A percentile compares a stretch with the other conserved stretches of the same genome.
phyloP scores from a whole-genome alignment of 768 basidiomycete genomes.

The Termitomyces sp. region DNA sequence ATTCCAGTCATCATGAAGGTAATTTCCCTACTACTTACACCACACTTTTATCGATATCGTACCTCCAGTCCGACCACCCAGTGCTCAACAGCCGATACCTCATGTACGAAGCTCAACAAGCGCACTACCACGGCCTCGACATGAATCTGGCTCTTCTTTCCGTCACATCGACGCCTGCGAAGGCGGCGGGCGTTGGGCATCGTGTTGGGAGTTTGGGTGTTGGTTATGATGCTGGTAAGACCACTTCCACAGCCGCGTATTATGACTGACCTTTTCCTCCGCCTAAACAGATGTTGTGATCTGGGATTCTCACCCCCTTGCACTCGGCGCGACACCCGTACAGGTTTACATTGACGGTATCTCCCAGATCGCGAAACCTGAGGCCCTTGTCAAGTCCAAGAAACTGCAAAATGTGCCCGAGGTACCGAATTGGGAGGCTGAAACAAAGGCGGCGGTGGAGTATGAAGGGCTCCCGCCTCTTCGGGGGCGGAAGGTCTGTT shows the following conservation, averaged over 20 bases:
- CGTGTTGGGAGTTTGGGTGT: slow-evolving; percentile 60
- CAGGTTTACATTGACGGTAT: slow-evolving; percentile 89
- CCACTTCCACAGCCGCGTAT: background rate
- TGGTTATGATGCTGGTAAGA: slow-evolving; percentile 35
- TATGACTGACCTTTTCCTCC: background rate
- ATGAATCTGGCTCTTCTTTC: slow-evolving; percentile 56
- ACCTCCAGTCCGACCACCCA: slow-evolving; percentile 50
- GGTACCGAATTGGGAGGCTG: slow-evolving; percentile 59
- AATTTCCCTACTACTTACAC: background rate
- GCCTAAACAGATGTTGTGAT: slow-evolving; percentile 42
- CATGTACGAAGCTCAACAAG: slow-evolving; percentile 69
- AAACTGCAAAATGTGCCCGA: slow-evolving; percentile 50
- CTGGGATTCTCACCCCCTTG: slow-evolving; percentile 78
- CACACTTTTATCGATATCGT: background rate
- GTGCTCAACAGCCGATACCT: slow-evolving; percentile 64
- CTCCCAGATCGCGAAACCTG: slow-evolving; percentile 47
- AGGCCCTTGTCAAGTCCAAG: slow-evolving; percentile 40
- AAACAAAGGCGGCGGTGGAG: slow-evolving; percentile 54
- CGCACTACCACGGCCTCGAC: slow-evolving; percentile 63
- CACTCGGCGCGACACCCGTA: slow-evolving; percentile 74
- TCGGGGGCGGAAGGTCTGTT: slow-evolving; percentile 29
- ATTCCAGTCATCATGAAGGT: slow-evolving; percentile 77
- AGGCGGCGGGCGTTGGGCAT: slow-evolving; percentile 63
- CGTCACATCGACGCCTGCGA: slow-evolving; percentile 65
- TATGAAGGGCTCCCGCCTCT: slow-evolving; percentile 74